Evolutionary conservation across 441 rosid species (phyloP).

Genomic region (Populus hybrid): DNA sequence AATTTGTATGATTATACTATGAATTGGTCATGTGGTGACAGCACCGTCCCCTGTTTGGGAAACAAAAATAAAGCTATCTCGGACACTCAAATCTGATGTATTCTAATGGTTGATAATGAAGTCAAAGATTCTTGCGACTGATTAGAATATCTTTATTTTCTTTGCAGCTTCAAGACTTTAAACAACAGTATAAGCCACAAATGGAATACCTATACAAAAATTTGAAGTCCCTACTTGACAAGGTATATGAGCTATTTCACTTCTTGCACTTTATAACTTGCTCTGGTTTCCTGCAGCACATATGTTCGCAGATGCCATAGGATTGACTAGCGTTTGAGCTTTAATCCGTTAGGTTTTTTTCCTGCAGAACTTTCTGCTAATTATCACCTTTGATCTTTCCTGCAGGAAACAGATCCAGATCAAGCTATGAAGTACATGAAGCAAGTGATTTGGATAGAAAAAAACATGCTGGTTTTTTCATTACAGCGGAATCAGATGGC

Average conservation of each 20-base stretch:
- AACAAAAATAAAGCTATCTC: background rate
- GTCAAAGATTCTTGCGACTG: background rate
- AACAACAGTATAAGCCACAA: background rate
- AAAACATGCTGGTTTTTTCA: background rate
- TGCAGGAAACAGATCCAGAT: conserved; percentile 4
- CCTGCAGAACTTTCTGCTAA: background rate
- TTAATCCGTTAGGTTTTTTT: background rate
- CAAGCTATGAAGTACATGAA: background rate
- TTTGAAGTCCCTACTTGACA: background rate
- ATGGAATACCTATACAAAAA: background rate
- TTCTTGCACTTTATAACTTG: background rate
- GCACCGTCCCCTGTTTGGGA: too few species aligned
- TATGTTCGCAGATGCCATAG: background rate
- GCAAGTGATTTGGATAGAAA: conserved; percentile 1
- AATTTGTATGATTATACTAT: background rate
- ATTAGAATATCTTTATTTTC: background rate
- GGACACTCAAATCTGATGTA: background rate
- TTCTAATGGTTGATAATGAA: background rate
- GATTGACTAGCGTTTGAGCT: background rate
- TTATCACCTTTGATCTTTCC: background rate
- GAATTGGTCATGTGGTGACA: background rate
- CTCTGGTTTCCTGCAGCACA: background rate
- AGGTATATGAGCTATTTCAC: background rate
- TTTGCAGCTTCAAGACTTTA: conserved; percentile 3
- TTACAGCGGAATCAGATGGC: background rate